These are phyloP conservation scores for Leccinum aurantiacum DNA, from an alignment of 768 basidiomycete species.

Conservation along the genomic window DNA sequence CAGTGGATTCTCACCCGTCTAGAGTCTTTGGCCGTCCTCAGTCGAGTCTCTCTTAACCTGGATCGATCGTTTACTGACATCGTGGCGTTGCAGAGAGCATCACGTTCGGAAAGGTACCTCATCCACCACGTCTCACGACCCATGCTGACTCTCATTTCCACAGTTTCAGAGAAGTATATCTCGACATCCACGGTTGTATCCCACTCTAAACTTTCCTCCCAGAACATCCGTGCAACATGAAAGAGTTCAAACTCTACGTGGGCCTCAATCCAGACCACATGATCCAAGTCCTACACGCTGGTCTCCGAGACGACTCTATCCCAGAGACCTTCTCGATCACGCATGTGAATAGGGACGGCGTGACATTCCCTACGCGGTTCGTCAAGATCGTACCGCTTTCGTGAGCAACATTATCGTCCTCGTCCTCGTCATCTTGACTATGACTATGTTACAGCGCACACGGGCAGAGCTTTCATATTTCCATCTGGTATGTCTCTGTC, in stretches of 20 bases:
- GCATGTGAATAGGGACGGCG: constrained; percentile 54
- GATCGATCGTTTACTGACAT: constrained; percentile 8
- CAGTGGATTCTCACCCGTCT: constrained; percentile 75
- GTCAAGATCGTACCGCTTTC: constrained; percentile 75
- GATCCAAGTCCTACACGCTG: constrained; percentile 62
- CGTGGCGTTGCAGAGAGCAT: constrained; percentile 50
- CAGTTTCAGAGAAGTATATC: constrained; percentile 32
- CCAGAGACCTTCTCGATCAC: constrained; percentile 64
- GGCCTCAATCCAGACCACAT: constrained; percentile 65
- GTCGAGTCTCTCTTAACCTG: constrained; percentile 43
- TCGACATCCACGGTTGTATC: not conserved
- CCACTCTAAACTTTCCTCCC: not conserved
- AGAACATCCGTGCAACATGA: constrained; percentile 87
- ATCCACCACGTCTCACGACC: not conserved
- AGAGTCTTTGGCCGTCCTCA: constrained; percentile 59
- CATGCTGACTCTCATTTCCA: not conserved
- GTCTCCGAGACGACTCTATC: constrained; percentile 63
- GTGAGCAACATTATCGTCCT: constrained; percentile 41
- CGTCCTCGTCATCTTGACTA: not conserved
- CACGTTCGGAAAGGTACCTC: constrained; percentile 76
- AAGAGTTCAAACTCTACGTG: constrained; percentile 73
- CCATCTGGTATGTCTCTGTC: constrained; percentile 74
- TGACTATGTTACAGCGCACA: constrained; percentile 50
- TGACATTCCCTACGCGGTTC: constrained; percentile 63
- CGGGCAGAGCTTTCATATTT: constrained; percentile 70